These are phyloP conservation scores for Juncus inflexus DNA, from an alignment of 176 grass and related monocot genomes.

Conservation along the genomic window DNA sequence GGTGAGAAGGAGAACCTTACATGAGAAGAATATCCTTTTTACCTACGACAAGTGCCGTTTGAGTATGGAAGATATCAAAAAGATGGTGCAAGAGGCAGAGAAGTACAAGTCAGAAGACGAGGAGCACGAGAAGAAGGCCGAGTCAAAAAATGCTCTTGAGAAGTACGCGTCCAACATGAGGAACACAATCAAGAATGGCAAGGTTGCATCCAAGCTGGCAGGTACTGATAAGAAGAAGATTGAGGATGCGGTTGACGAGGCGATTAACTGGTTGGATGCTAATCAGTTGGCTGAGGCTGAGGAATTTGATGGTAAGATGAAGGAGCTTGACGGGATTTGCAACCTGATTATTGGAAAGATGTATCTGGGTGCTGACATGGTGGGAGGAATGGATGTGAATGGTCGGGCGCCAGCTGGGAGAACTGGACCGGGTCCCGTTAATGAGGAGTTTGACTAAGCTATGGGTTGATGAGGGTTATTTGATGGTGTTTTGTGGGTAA, in stretches of 20 bases:
- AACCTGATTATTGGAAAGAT: constrained; percentile 95
- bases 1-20: constrained; percentile 74
- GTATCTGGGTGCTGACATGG: constrained; percentile 74
- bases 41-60: constrained; percentile 78
- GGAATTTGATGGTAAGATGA: constrained; percentile 92
- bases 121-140: constrained; percentile 89
- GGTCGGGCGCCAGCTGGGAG: constrained; percentile 38
- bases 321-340: constrained; percentile 76
- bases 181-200: constrained; percentile 82
- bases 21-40: constrained; percentile 92
- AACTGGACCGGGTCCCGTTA: constrained; percentile 70
- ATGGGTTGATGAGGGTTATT: too few relatives aligned
- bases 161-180: constrained; percentile 94
- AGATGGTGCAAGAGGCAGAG: constrained; percentile 92
- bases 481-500: too few relatives aligned
- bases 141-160: constrained; percentile 84
- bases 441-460: constrained; percentile 84
- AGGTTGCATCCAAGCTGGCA: constrained; percentile 62
- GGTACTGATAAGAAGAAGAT: constrained; percentile 85
- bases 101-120: constrained; percentile 89
- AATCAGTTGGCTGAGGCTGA: constrained; percentile 80
- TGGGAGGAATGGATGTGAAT: constrained; percentile 59
- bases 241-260: constrained; percentile 55
- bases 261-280: constrained; percentile 66
- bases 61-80: constrained; percentile 79